Conservation (phyloP, 1,284 basidiomycete genomes). For the Fomes fomentarius region DNA sequence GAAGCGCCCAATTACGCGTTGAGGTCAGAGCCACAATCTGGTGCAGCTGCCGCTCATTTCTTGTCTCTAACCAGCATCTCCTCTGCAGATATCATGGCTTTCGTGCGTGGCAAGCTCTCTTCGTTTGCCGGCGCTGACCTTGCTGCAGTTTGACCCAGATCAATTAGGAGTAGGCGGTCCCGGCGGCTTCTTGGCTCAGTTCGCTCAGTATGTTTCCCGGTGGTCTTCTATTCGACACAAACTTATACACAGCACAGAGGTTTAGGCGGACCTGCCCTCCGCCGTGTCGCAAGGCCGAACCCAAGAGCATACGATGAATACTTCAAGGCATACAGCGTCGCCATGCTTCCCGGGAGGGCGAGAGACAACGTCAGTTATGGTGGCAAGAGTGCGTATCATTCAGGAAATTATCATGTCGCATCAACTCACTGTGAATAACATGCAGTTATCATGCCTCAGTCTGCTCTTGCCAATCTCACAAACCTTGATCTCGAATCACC, state of each 20-base stretch:
- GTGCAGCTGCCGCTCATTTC: constrained; percentile 1
- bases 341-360: constrained; percentile 82
- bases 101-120: constrained; percentile 46
- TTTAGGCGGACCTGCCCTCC: constrained; percentile 52
- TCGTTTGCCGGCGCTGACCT: background rate
- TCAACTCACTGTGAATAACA: background rate
- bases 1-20: constrained; percentile 27
- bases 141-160: constrained; percentile 56
- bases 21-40: constrained; percentile 9
- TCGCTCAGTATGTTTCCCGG: constrained; percentile 52
- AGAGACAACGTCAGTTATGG: constrained; percentile 91
- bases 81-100: constrained; percentile 52
- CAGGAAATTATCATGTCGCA: constrained; percentile 13
- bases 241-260: constrained; percentile 41
- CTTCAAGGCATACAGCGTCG: constrained; percentile 85
- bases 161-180: constrained; percentile 50
- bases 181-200: constrained; percentile 58
- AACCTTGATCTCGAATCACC: constrained; percentile 90
- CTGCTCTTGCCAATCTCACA: constrained; percentile 88
- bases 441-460: constrained; percentile 97
- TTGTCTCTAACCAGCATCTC: constrained; percentile 16
- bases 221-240: background rate
- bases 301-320: constrained; percentile 80
- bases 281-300: constrained; percentile 49
- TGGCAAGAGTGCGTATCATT: constrained; percentile 87